Base-by-base conservation (phyloP, 768 basidiomycete species). In the Lactarius quietus region DNA sequence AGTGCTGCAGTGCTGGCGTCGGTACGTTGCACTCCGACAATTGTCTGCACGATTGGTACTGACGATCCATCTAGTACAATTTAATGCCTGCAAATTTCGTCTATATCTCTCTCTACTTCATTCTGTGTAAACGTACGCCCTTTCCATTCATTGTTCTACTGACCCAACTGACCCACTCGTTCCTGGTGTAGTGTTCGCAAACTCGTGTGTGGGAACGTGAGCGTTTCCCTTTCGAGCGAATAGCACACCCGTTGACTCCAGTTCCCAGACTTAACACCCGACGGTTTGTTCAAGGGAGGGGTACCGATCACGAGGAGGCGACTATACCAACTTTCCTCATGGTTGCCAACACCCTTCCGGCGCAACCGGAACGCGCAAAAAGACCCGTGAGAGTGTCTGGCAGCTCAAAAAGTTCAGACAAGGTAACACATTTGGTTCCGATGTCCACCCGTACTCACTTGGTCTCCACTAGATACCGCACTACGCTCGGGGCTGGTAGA, bases 41-140 rank as follows among this genome's bases (percentile, higher is more conserved):
- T 3, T 61, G 17, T 31, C 60, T 41, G 10, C 39, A 29, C 26
- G 12, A 52, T 51, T 59, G 10, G 43, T 26, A 45, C 65, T 66
- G 29, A 53, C 57, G 6, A 45, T 36, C 45, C 38, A 20, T n/a
- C 6, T 65, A 89, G 86, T 90, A 84, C 71, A 81, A 88, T 69
- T 67, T 79, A 35, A 78, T 82, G 73, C 79, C 83, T 0, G 65
- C 62, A 17, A 88, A 86, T 68, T 78, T 90, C 57, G 81, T 86
- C 59, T 90, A 86, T 71, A 77, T 83, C 43, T 80, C 81, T 10
- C 79, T 80, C 55, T 89, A 88, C 72, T 88, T 90, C 66, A 79
- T 85, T 57, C 73, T 89, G 39, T 85, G 83, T 73, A 90, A 89
- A 77, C 67, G 69, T 69, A 54, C 23, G 68, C 41, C 35, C 28